A percentile compares a stretch with the other conserved stretches of the same genome.
phyloP scores from a whole-genome alignment of 768 basidiomycete species.

The Glaciozyma antarctica region DNA sequence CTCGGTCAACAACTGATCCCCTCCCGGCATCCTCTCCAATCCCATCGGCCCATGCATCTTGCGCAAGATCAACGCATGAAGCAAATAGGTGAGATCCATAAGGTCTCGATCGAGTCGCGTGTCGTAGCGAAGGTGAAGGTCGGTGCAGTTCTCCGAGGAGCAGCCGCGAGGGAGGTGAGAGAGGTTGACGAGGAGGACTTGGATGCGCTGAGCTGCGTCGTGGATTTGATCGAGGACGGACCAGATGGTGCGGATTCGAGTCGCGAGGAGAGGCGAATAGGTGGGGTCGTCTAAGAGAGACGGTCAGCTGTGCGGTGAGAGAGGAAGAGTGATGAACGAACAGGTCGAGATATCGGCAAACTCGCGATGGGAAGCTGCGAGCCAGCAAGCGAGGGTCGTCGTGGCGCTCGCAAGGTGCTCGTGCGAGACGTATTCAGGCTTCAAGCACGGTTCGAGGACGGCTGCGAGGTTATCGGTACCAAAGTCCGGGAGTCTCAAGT shows the following conservation, averaged over 20 bases:
- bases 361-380: background rate
- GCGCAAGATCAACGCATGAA: conserved; percentile 11
- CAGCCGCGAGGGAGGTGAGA: conserved; percentile 4
- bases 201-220: conserved; percentile 8
- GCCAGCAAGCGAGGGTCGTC: conserved; percentile 5
- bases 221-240: conserved; percentile 16
- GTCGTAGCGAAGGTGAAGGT: conserved; percentile 9
- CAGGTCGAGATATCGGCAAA: conserved; percentile 3
- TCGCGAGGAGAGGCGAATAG: background rate
- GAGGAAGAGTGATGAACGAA: background rate
- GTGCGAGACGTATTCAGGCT: background rate
- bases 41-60: background rate
- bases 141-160: conserved; percentile 5
- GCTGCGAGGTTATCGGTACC: background rate
- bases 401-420: background rate
- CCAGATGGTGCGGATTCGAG: background rate
- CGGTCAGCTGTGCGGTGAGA: background rate
- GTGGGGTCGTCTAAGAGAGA: too few species aligned
- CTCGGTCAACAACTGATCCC: background rate
- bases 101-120: background rate
- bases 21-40: background rate
- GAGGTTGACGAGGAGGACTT: conserved; percentile 17
- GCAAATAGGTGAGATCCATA: conserved; percentile 11
- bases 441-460: background rate
- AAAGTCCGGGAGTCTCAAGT: background rate